A percentile compares a stretch with the other conserved stretches of the same genome.
These are phyloP conservation scores for Hemileccinum rubropunctum DNA, from an alignment of 768 basidiomycete genomes.

Conservation along the genomic window DNA sequence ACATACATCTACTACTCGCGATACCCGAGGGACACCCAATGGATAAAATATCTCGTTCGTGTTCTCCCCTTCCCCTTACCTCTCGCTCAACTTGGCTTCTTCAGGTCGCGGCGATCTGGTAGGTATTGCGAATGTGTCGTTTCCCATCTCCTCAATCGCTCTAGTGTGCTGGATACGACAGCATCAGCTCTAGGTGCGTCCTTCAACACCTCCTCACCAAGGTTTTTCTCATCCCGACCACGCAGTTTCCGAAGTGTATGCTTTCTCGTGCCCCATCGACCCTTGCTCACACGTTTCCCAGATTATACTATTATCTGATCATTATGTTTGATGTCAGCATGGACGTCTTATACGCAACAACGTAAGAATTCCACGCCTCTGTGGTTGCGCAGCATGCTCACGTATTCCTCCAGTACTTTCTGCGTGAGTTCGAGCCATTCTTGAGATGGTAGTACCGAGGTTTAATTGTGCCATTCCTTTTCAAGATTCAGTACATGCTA, in stretches of 20 bases:
- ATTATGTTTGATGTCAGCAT: constrained; percentile 22
- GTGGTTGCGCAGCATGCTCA: background rate
- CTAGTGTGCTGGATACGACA: constrained; percentile 24
- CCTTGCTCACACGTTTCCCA: constrained; percentile 12
- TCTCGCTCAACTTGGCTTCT: background rate
- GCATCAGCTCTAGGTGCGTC: constrained; percentile 25
- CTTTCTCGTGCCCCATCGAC: background rate
- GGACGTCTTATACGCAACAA: constrained; percentile 24
- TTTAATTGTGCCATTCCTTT: background rate
- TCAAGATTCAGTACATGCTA: constrained; percentile 25
- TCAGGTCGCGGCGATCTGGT: constrained; percentile 25
- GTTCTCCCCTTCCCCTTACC: background rate
- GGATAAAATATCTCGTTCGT: constrained; percentile 23
- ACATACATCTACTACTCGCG: constrained; percentile 30
- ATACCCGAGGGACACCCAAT: constrained; percentile 18
- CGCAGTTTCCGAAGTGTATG: constrained; percentile 29
- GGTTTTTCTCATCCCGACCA: constrained; percentile 3
- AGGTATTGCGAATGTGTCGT: background rate
- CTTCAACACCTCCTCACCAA: background rate
- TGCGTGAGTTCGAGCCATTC: constrained; percentile 25
- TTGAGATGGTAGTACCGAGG: background rate
- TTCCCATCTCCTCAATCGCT: background rate
- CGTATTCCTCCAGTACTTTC: constrained; percentile 19
- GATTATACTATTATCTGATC: constrained; percentile 30
- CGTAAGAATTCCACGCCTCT: constrained; percentile 12